Evolutionary conservation across 2,329 filamentous ascomycete species (phyloP).

Genomic region (Aspergillus uvarum): DNA sequence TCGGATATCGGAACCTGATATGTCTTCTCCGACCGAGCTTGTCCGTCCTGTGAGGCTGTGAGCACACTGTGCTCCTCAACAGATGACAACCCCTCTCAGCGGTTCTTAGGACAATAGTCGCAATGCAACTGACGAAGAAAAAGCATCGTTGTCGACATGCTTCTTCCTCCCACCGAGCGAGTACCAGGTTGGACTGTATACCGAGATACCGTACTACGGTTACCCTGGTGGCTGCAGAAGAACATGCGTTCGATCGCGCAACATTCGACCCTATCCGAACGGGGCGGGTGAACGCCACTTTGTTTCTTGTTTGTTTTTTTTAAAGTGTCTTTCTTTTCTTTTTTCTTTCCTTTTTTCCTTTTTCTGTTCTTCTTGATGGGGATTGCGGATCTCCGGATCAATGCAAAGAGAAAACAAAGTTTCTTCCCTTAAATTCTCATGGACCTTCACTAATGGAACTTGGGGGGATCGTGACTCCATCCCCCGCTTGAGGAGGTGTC

Average conservation of each 20-base stretch:
- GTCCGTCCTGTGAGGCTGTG: neutral
- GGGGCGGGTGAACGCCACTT: conserved; percentile 8
- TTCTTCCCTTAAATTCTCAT: neutral
- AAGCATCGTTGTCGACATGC: neutral
- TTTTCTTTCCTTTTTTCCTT: neutral
- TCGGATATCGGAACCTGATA: neutral
- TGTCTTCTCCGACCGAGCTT: neutral
- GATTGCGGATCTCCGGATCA: neutral
- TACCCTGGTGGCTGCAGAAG: conserved; percentile 9
- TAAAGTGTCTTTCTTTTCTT: neutral
- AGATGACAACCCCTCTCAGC: neutral
- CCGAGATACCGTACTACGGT: neutral
- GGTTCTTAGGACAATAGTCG: neutral
- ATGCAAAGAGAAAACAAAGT: neutral
- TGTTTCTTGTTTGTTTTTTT: neutral
- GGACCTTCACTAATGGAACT: neutral
- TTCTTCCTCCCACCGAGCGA: no score
- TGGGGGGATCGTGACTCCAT: neutral
- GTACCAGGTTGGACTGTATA: neutral
- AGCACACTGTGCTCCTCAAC: neutral
- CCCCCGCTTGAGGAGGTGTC: neutral
- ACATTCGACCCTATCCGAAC: conserved; percentile 1
- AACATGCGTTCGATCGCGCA: conserved; percentile 14
- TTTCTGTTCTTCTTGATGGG: neutral
- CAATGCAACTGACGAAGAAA: neutral